Evolutionary conservation across 148 eudicot genomes (phyloP), one percentile per base, ranked within the genome.

Genomic region (Silene conica): DNA sequence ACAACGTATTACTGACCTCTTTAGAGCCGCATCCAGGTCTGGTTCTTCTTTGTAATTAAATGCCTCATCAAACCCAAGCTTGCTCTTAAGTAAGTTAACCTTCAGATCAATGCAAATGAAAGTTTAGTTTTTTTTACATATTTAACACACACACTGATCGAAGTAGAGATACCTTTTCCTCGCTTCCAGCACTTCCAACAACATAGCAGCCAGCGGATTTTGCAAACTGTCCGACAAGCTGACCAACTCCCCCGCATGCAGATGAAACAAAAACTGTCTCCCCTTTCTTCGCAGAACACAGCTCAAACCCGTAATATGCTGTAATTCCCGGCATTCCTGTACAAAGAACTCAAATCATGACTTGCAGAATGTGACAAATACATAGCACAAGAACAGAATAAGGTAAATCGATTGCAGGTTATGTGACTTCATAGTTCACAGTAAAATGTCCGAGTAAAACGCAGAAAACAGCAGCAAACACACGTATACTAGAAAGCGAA

Each of bases 161-260:
- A 8, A 18, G 26, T 12, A 69, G 43, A 50, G 38, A 4, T 45
- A 81, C 84, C 85, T 84, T 85, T 73, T 75, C 78, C 20, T 82
- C 34, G 21, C 70, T 80, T 34, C 86, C 86, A 38, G 82, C 84
- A 43, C 88, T 83, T 50, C 88, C 88, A 23, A 85, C 88, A 71
- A 85, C 88, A 69, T 78, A 78, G 64, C 88, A 85, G 43, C 88
- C 88, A 72, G 62, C 20, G 41, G 79, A 59, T 73, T 85, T 85
- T n/a, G 88, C 83, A 74, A 85, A 80, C 59, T 85, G 88, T 12
- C 85, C 87, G 28, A 81, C 87, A 64, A 85, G 71, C 41, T 82
- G 85, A 73, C 85, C 83, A 63, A 85, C 82, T 63, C 76, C 83
- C 6, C 85, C 87, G 2, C 74, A 72, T 48, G 87, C 87, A 0